Base-by-base conservation (phyloP, 1,284 basidiomycete genomes). In the Cyathus olla region DNA sequence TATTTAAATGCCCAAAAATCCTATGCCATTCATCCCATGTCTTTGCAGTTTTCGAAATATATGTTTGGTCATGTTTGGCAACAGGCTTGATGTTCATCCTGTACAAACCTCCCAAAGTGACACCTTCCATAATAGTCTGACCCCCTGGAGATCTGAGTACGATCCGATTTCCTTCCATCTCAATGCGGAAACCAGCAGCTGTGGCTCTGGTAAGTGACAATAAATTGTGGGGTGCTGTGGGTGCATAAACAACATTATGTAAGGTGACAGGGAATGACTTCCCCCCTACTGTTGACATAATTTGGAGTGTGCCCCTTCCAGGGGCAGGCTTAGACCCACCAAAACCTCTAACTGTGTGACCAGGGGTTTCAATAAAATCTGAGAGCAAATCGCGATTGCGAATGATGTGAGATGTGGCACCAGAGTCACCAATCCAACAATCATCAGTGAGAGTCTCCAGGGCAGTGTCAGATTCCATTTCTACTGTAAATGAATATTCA, bases 21-120 rank as follows among this genome's bases (percentile, higher is more conserved):
- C 64, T 57, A 49, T 80, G 79, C 76, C 76, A 79, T 46, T 80
- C 68, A 27, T 76, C 65, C 71, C 70, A 76, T 2, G 72, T 56
- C 3, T 29, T 17, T n/a, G 24, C 47, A 10, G 26, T 35, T 22
- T 21, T n/a, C 13, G 31, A 15, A 52, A 37, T 9, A 22, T 17
- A 52, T 6, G 15, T 52, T 29, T 52, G 26, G 50, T 31, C 29
- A 19, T 52, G 50, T 52, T 52, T 52, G 27, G 28, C 50, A 22
- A 35, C 21, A 3, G 10, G 28, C 29, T 29, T 37, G 19, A 52
- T 22, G 22, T 11, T 3, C 31, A 52, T 29, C n/a, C 35, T 52
- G 21, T 29, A 29, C 11, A 52, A 37, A 28, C 21, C 5, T 15
- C 31, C 27, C 6, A 21, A 6, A 21, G 31, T 52, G 3, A 37